A percentile compares a stretch with the other conserved stretches of the same genome.
phyloP scores from a whole-genome alignment of 441 rosid genomes.

The Syzygium syzygioides region DNA sequence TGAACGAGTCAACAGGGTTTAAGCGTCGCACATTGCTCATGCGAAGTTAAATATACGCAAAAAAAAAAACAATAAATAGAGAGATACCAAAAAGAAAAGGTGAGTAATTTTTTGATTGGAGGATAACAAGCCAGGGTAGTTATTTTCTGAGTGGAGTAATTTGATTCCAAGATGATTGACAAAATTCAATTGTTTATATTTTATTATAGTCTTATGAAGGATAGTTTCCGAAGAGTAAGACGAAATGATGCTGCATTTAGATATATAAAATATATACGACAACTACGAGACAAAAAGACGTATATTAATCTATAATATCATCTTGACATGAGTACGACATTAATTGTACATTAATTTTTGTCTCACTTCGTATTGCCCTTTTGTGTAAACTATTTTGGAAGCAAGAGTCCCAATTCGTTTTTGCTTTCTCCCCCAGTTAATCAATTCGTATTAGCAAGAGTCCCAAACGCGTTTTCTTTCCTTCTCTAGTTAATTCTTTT shows the following conservation, averaged over 20 bases:
- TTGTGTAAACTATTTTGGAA: neutral
- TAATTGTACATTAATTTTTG: neutral
- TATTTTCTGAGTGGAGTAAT: neutral
- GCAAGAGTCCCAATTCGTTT: neutral
- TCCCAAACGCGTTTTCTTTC: neutral
- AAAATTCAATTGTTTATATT: neutral
- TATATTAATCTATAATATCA: neutral
- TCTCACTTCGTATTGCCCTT: neutral
- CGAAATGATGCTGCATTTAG: neutral
- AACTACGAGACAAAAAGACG: rapidly evolving
- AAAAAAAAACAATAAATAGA: neutral
- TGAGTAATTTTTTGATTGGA: neutral
- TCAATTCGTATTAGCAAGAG: neutral
- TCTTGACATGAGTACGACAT: neutral
- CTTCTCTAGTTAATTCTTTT: neutral
- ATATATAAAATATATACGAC: neutral
- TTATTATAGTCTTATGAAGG: neutral
- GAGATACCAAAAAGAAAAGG: neutral
- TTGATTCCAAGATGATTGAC: neutral
- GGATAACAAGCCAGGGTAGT: neutral
- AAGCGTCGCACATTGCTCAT: neutral
- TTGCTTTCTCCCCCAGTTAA: neutral
- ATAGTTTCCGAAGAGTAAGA: neutral
- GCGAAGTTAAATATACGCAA: neutral
- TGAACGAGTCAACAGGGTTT: neutral